Conservation (phyloP, 108 stramenopile species). For the Pseudonitzschia multiseries region DNA sequence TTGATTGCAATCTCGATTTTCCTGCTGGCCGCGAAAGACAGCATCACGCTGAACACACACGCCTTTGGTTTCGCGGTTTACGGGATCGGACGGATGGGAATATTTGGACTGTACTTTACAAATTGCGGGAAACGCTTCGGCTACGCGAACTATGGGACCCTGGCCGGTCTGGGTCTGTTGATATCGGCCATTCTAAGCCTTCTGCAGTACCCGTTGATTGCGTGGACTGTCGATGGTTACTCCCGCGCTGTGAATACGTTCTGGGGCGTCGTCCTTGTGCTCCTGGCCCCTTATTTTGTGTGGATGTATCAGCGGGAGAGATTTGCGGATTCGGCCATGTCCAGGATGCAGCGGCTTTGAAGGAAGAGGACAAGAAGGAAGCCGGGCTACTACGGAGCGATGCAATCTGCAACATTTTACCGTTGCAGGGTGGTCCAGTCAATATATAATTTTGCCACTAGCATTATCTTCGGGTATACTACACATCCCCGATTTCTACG, state of each 20-base stretch:
- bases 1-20: constrained; percentile 29
- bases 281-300: constrained; percentile 37
- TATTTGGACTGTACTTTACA: constrained; percentile 49
- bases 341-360: too few species aligned
- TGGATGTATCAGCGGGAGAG: constrained; percentile 36
- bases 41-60: constrained; percentile 24
- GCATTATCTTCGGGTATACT: too few species aligned
- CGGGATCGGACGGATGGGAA: constrained; percentile 40
- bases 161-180: constrained; percentile 40
- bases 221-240: constrained; percentile 29
- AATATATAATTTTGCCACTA: too few species aligned
- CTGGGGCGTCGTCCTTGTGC: constrained; percentile 22
- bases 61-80: constrained; percentile 25
- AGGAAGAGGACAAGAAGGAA: too few species aligned
- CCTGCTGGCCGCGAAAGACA: constrained; percentile 24
- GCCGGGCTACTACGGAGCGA: too few species aligned
- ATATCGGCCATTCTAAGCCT: constrained; percentile 35
- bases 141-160: constrained; percentile 39
- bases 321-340: too few species aligned
- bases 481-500: too few species aligned
- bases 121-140: constrained; percentile 52
- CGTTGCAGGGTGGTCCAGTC: too few species aligned
- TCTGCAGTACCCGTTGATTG: constrained; percentile 43
- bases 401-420: too few species aligned
- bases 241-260: constrained; percentile 16